Evolutionary conservation across 257 asterid species (phyloP), one percentile per base, ranked within the genome.

Genomic region (Solanum tacnaense): DNA sequence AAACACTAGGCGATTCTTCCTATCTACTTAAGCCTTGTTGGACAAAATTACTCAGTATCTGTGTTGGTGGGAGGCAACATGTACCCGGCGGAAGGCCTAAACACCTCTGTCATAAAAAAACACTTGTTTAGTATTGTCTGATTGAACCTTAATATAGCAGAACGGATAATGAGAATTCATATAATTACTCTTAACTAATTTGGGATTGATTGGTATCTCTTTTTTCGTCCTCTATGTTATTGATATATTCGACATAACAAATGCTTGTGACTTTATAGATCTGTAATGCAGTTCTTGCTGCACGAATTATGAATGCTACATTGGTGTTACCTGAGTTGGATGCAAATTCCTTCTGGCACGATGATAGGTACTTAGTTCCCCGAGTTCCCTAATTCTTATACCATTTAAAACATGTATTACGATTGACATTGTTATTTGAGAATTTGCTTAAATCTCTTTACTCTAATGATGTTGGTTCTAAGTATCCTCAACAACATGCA

Each of bases 211-310:
- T 49, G 6, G 44, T 16, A 9, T 9, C 70, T 81, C 68, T 29
- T 29, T 29, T 46, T 49, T 49, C 13, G 32, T 88, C 73, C 23
- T 39, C 44, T 82, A 85, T 60, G 86, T 91, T 56, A 56, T 56
- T 86, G 86, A 36, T 86, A 36, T 58, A 88, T 82, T 87, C 44
- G 82, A 85, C 88, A 85, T 91, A 85, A 92, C 90, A 58, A 90
- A 68, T 79, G 73, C 90, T 84, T 91, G 85, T 92, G 87, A 25
- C 88, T 71, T 89, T 88, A 85, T 91, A 97, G 99, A 97, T 97
- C 87, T 95, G 98, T 88, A 97, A 97, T 91, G 98, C 99, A 84
- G 99, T 97, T 89, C 96, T 97, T 87, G 99, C 99, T 93, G 99
- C 99, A 72, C 92, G 98, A 89, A 96, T 97, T 89, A 94, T 97